Evolutionary conservation across 108 stramenopile species (phyloP).

Genomic region (Cylindrotheca closterium): DNA sequence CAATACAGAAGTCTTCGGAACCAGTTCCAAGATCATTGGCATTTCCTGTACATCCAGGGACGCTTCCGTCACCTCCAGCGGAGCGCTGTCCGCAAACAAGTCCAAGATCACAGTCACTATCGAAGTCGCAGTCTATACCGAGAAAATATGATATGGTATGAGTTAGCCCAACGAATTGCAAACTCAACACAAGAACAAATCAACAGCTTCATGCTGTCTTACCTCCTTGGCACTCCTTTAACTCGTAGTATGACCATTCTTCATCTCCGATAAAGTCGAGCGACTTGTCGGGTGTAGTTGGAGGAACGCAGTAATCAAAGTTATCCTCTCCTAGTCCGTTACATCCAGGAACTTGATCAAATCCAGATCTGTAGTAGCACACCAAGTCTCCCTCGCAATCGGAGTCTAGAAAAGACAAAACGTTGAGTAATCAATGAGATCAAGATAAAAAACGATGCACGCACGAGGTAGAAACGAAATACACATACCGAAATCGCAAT

Average conservation of each 20-base stretch:
- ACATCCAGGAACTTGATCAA: neutral
- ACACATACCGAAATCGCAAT: no score
- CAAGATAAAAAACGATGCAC: no score
- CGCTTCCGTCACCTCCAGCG: neutral
- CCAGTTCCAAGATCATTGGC: no score
- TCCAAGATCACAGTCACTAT: constrained; percentile 16
- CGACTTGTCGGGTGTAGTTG: neutral
- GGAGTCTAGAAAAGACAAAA: no score
- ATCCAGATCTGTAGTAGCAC: neutral
- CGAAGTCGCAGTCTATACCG: constrained; percentile 34
- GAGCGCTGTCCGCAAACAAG: constrained; percentile 29
- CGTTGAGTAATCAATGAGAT: no score
- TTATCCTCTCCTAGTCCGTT: neutral
- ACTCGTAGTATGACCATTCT: neutral
- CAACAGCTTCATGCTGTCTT: no score
- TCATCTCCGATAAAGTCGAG: neutral
- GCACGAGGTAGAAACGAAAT: no score
- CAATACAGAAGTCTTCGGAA: constrained; percentile 23
- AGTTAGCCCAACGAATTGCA: no score
- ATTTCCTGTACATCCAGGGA: constrained; percentile 34
- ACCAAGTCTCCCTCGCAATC: neutral
- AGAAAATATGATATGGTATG: no score
- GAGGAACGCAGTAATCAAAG: neutral
- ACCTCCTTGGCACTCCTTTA: neutral
- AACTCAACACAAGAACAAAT: no score